Percentiles rank a stretch among this genome's conserved stretches.
These are phyloP conservation scores for Colletotrichum siamense DNA, from an alignment of 2,329 filamentous ascomycete species.

Conservation along the genomic window DNA sequence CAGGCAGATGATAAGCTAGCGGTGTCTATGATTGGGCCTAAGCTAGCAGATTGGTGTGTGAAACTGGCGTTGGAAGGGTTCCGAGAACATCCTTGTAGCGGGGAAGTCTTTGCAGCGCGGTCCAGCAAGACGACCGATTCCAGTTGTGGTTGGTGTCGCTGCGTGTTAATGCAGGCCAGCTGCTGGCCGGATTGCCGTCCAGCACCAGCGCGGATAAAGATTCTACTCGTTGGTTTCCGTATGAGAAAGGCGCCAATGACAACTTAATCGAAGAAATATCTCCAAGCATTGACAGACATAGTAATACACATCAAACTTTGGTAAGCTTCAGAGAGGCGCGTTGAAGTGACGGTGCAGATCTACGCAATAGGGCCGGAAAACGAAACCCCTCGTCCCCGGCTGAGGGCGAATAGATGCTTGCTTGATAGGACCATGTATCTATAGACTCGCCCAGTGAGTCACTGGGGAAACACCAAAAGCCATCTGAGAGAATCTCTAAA, in stretches of 20 bases:
- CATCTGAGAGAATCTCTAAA: not conserved
- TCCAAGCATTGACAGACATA: not conserved
- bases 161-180: not conserved
- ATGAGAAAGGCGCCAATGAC: not conserved
- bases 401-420: not conserved
- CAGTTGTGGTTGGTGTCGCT: not conserved
- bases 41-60: not conserved
- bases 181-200: not conserved
- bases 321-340: not conserved
- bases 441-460: not conserved
- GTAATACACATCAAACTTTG: not conserved
- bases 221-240: not conserved
- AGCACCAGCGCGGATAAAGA: not conserved
- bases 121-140: not conserved
- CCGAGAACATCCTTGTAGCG: conserved; percentile 1
- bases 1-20: conserved; percentile 4
- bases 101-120: not conserved
- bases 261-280: not conserved
- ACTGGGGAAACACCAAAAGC: not conserved
- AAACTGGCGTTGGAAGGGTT: not conserved
- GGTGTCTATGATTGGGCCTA: not conserved
- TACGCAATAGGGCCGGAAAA: not conserved
- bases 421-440: not conserved
- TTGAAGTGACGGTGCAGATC: not conserved
- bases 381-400: not conserved